These are phyloP conservation scores for Suillus placidus DNA, from an alignment of 768 basidiomycete genomes.

Conservation along the genomic window DNA sequence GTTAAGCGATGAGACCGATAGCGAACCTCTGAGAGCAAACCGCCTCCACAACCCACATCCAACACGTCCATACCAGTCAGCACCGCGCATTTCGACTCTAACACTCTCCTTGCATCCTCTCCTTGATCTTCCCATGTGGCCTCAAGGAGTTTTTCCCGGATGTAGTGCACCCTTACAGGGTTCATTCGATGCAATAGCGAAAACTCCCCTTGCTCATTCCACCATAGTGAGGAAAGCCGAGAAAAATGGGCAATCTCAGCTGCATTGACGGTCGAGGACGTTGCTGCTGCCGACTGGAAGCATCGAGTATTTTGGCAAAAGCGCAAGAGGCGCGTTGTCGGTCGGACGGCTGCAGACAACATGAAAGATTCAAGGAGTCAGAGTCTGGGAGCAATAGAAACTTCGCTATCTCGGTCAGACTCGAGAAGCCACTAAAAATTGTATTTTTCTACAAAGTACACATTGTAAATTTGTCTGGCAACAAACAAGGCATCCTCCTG, in stretches of 20 bases:
- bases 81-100: constrained; percentile 33
- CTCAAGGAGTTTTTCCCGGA: constrained; percentile 75
- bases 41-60: constrained; percentile 96
- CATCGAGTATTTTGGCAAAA: constrained; percentile 9
- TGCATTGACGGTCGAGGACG: constrained; percentile 53
- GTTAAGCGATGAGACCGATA: background rate
- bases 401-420: no score
- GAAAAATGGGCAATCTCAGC: constrained; percentile 91
- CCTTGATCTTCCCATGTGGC: constrained; percentile 55
- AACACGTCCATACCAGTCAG: constrained; percentile 73
- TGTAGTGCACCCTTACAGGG: constrained; percentile 81
- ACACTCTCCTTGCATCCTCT: constrained; percentile 34
- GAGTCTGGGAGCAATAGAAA: no score
- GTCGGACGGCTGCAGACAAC: constrained; percentile 25
- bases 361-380: constrained; percentile 8
- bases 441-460: background rate
- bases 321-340: constrained; percentile 15
- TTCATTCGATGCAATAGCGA: constrained; percentile 92
- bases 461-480: constrained; percentile 22
- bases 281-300: constrained; percentile 25
- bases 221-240: constrained; percentile 88
- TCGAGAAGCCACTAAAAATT: background rate
- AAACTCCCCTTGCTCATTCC: constrained; percentile 94
- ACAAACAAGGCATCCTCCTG: constrained; percentile 36
- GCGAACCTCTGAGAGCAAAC: constrained; percentile 85